Percentiles rank a stretch among this genome's conserved stretches.
Evolutionary conservation across 2,329 filamentous ascomycete genomes (phyloP).

Genomic region (Clarireedia sp.): DNA sequence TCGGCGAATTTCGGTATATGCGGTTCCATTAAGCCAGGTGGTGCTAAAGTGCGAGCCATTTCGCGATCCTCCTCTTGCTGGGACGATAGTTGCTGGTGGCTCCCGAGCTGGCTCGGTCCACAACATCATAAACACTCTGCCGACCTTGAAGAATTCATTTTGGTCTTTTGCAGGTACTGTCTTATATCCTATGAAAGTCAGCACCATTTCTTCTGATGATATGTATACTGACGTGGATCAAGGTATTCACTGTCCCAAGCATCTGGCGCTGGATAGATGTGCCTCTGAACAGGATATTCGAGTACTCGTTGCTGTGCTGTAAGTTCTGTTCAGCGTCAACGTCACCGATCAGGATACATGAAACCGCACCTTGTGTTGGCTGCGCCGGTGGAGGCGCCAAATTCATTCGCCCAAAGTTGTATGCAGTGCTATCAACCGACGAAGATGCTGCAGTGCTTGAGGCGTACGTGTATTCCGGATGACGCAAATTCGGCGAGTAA

Average conservation of each 20-base stretch:
- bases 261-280: background rate
- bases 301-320: background rate
- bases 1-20: constrained; percentile 19
- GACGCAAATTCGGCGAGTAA: background rate
- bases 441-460: background rate
- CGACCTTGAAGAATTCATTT: constrained; percentile 16
- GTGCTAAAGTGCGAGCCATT: constrained; percentile 8
- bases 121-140: constrained; percentile 23
- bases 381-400: background rate
- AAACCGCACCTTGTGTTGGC: background rate
- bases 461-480: background rate
- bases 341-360: background rate
- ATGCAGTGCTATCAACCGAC: background rate
- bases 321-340: background rate
- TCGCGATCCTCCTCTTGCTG: constrained; percentile 4
- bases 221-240: background rate
- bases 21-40: constrained; percentile 10
- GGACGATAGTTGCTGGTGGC: background rate
- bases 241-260: background rate
- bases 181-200: background rate
- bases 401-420: background rate
- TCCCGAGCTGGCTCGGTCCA: constrained; percentile 21
- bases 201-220: background rate
- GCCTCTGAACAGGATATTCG: background rate
- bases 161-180: background rate